Conservation (phyloP, 345 rosid species). For the Populus tremula region DNA sequence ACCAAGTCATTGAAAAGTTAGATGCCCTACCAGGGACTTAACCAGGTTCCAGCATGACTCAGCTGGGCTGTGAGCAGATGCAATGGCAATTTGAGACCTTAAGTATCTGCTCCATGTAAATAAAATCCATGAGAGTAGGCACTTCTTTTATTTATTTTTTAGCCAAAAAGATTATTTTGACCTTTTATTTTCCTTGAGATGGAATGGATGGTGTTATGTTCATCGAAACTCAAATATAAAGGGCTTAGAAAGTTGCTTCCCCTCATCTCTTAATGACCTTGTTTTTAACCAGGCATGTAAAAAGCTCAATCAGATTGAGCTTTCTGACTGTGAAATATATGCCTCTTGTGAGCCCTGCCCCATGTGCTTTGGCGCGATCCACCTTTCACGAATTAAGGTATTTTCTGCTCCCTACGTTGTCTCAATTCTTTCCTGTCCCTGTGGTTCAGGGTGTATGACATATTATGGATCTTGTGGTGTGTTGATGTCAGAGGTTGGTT, state of each 20-base stretch:
- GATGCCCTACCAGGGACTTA: too few species aligned
- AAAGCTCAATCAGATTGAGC: conserved; percentile 54
- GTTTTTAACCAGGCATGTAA: conserved; percentile 49
- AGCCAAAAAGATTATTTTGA: neutral
- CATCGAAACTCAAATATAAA: neutral
- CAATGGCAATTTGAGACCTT: neutral
- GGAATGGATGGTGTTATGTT: neutral
- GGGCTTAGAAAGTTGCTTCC: neutral
- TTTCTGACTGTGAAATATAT: conserved; percentile 68
- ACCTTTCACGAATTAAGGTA: conserved; percentile 59
- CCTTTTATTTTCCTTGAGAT: neutral
- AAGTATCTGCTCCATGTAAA: neutral
- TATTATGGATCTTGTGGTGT: neutral
- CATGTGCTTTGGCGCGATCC: conserved; percentile 74
- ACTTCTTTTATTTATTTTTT: neutral
- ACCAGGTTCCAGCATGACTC: neutral
- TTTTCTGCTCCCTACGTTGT: neutral
- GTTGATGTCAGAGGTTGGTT: conserved; percentile 46
- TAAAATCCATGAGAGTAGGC: neutral
- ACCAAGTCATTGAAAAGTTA: too few species aligned
- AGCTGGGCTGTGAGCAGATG: neutral
- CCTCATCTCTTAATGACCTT: neutral
- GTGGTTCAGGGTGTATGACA: neutral
- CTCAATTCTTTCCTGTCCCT: neutral
- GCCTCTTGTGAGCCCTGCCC: conserved; percentile 70